Evolutionary conservation across 2,329 filamentous ascomycete species (phyloP).

Genomic region (Clarireedia paspali): DNA sequence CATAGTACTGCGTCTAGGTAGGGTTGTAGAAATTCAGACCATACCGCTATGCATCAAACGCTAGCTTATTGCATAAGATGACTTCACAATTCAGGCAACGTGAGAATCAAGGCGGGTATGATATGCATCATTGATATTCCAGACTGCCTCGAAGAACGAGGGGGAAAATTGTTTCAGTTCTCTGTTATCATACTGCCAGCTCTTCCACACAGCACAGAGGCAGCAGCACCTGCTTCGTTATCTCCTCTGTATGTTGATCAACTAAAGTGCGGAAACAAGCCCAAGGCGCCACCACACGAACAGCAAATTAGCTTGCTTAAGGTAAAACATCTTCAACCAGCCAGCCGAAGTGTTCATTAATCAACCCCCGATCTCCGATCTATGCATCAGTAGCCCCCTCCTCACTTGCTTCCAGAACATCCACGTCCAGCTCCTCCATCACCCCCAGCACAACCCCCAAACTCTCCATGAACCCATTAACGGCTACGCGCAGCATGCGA

Average conservation of each 20-base stretch:
- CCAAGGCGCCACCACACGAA: no score
- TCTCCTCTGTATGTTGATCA: background rate
- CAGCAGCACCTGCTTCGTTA: slow-evolving; percentile 9
- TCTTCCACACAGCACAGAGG: background rate
- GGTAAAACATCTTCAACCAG: background rate
- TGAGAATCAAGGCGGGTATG: no score
- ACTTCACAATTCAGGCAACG: no score
- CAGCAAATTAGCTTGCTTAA: background rate
- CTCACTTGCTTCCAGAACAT: slow-evolving; percentile 51
- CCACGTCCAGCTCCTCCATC: slow-evolving; percentile 83
- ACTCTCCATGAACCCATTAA: slow-evolving; percentile 94
- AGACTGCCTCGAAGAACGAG: no score
- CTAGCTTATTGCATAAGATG: no score
- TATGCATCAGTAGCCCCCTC: background rate
- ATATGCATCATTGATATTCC: no score
- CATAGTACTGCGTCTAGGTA: no score
- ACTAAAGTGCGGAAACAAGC: no score
- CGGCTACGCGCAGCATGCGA: slow-evolving; percentile 90
- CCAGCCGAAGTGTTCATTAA: background rate
- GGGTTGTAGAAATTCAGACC: no score
- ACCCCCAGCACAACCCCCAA: slow-evolving; percentile 76
- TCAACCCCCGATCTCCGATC: background rate
- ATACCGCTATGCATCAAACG: no score
- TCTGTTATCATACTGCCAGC: background rate
- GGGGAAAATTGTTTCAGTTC: background rate